Base-by-base conservation (phyloP, 2,329 filamentous ascomycete genomes). In the Dactylellina parvicollis region DNA sequence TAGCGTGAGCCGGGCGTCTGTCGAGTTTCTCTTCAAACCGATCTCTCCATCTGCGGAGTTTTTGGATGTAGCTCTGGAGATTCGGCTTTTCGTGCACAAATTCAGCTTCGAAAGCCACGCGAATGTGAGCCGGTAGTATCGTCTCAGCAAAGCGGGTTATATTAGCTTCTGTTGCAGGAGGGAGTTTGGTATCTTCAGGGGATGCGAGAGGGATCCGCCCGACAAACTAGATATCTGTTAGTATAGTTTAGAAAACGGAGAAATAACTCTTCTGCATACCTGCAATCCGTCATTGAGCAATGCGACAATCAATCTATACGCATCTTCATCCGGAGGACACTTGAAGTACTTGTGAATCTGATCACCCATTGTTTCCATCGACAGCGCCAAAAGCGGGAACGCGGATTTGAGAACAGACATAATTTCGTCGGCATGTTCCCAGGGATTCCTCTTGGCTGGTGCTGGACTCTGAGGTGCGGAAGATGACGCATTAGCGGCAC, bases 321-420 rank as follows among this genome's bases (percentile, higher is more conserved):
- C 96, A 82, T 99, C 95, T 80, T 99, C 95, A 78, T 99, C 95
- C 0, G 94, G 94, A 12, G 94, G 94, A 78, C 95, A 98, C 82
- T 99, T 99, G 86, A 99, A 99, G 82, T 98, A 90, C 84, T 98
- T 98, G 81, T 95, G 91, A 70, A 99, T 96, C 81, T 98, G 94
- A 79, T 99, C 95, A 28, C 98, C 93, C 92, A 98, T 99, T 0
- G 94, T 96, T 83, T 99, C 95, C 95, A 99, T 98, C 0, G 94
- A 97, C 44, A 98, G 84, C 8, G 96, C 95, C 77, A 99, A 86
- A 16, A 99, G 85, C 22, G 95, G 95, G 84, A 98, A 99, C 0
- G 94, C 93, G 4, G 95, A 98, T 84, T 99, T 98, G 60, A 99
- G 88, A 28, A 92, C 91, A 32, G 92, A 91, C 86, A 96, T 92